Conservation (phyloP, 164 flowering plant species). For the Aristolochia fimbriata region DNA sequence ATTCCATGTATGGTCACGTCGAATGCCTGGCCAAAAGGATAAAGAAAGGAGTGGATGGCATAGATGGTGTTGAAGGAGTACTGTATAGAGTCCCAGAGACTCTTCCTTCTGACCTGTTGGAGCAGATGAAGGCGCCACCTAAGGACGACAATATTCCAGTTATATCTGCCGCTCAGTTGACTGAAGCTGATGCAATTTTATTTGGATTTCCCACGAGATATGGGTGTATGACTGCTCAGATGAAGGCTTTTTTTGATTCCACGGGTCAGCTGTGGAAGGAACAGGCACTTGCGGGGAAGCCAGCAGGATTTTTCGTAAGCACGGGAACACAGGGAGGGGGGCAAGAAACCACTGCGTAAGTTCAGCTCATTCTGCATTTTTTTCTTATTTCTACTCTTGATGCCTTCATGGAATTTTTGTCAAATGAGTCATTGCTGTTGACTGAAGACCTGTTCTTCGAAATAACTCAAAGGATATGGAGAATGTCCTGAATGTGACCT, state of each 20-base stretch:
- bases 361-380: neutral
- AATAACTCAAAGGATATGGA: no score
- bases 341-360: constrained; percentile 81
- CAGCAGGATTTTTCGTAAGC: constrained; percentile 69
- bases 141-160: constrained; percentile 37
- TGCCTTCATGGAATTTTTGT: no score
- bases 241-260: constrained; percentile 68
- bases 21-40: constrained; percentile 48
- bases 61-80: constrained; percentile 54
- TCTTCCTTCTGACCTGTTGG: constrained; percentile 30
- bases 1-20: constrained; percentile 68
- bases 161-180: constrained; percentile 41
- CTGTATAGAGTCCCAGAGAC: constrained; percentile 62
- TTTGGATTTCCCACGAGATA: constrained; percentile 83
- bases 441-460: no score
- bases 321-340: constrained; percentile 88
- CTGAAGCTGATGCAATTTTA: constrained; percentile 48
- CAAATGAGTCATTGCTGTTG: no score
- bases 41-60: constrained; percentile 52
- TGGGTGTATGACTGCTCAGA: constrained; percentile 64
- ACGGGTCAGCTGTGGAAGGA: constrained; percentile 54
- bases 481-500: no score
- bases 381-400: neutral
- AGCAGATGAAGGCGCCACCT: constrained; percentile 48
- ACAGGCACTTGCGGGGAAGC: constrained; percentile 60